Base-by-base conservation (phyloP, 1,284 basidiomycete species). In the Rhodotorula sp. region DNA sequence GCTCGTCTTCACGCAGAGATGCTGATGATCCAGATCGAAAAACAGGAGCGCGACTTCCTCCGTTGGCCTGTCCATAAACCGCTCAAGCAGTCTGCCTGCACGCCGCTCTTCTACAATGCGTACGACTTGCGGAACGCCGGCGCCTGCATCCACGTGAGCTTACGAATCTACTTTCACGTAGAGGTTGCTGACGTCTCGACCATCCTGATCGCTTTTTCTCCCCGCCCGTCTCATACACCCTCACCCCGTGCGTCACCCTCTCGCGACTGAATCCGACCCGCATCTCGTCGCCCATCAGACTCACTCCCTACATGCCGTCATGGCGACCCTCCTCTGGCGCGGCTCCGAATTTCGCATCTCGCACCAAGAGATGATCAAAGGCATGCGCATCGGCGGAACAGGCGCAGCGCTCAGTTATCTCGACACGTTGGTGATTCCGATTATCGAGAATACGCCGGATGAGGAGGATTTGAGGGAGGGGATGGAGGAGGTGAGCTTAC, bases 31-130 rank as follows among this genome's bases (percentile, higher is more conserved):
- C 82, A 84, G 19, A 1, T 11, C 24, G 24, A 17, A 1, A 2
- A 44, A 10, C 30, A 69, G 15, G 86, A 89, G 77, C 85, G 90
- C 60, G 82, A 87, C 69, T 91, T 91, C 80, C 84, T 92, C 60
- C 85, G 90, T 59, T 85, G 87, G 44, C 90, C 91, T 4, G 82
- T 82, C 22, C 80, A 83, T 71, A 85, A 86, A 71, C 76, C 76
- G n/a, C 64, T 77, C 30, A 77, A 76, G 66, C 76, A 77, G 55
- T 73, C 71, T n/a, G 70, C 68, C 19, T 77, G 76, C 79, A 92
- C 91, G 0, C 91, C 91, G 11, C 82, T 93, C n/a, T 93, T 93
- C 82, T 92, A 90, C 89, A 92, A 92, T 78, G 90, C 91, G 4
- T 93, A 91, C 79, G 88, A 89, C 39, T 80, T 89, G 76, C 83